These are phyloP conservation scores for Wilcoxina mikolae DNA, from an alignment of 495 filamentous ascomycete species.

Conservation along the genomic window DNA sequence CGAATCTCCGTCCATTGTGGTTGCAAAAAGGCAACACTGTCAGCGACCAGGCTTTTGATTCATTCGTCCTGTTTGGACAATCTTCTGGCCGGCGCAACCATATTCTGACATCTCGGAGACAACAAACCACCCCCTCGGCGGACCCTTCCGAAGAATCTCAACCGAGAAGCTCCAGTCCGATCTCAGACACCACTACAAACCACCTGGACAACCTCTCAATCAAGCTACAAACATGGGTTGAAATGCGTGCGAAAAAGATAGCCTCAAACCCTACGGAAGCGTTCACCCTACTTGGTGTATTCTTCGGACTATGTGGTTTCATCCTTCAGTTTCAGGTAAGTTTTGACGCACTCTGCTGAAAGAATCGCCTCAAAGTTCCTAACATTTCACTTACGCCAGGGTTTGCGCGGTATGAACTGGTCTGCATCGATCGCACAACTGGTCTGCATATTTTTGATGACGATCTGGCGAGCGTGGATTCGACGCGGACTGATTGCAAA, in stretches of 20 bases:
- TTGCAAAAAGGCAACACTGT: slow-evolving; percentile 12
- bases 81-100: no score
- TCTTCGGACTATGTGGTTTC: slow-evolving; percentile 20
- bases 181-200: no score
- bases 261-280: slow-evolving; percentile 2
- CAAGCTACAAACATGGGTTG: no score
- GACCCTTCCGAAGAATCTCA: no score
- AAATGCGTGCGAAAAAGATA: not conserved
- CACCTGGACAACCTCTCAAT: no score
- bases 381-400: no score
- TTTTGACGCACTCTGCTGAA: no score
- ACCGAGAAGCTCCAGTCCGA: no score
- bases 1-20: slow-evolving; percentile 8
- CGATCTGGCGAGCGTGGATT: no score
- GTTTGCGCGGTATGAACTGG: slow-evolving; percentile 20
- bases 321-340: slow-evolving; percentile 26
- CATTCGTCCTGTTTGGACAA: slow-evolving; percentile 7
- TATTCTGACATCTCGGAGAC: no score
- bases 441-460: slow-evolving; percentile 12
- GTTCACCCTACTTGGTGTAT: no score
- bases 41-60: slow-evolving; percentile 13
- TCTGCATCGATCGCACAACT: slow-evolving; percentile 18
- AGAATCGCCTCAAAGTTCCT: no score
- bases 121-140: not conserved
- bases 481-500: slow-evolving; percentile 13